Base-by-base conservation (phyloP, 768 basidiomycete genomes). In the Naematelia aurantialba region DNA sequence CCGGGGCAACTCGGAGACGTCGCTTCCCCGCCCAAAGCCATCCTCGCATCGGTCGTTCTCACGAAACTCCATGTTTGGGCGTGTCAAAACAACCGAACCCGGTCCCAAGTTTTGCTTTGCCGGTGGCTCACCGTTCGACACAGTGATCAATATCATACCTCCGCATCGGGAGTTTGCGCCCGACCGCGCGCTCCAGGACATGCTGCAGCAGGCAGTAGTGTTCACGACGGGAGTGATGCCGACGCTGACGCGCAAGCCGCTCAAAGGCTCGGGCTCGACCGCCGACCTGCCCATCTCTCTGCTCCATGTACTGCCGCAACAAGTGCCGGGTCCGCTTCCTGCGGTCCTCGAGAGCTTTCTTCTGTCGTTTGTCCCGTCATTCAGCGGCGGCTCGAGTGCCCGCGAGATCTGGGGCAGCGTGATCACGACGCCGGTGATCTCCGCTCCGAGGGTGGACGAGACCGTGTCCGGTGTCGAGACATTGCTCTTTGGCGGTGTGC, bases 181-280 rank as follows among this genome's bases (percentile, higher is more conserved):
- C 22, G 49, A 63, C 11, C 39, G 56, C 45, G 52, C 60, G 5
- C 29, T 71, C 45, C 61, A 66, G 30, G 62, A 66, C 13, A 68
- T 71, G 69, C 55, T 71, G 14, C 69, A 71, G 26, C 59, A 65
- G 53, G 48, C 65, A 2, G 62, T 71, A 0, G 56, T 68, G 3
- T 19, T 62, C 2, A 71, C 69, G 3, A 68, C 69, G 0, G 65
- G 59, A 5, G 58, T 71, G 5, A 49, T 62, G 19, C 68, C 68
- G 4, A 30, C n/a, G 34, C 52, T 70, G 19, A 50, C 62, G 3
- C 54, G 56, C 12, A 48, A 58, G 27, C 30, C 25, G 3, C 50
- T 19, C 39, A 62, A 59, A 45, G 24, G 19, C 17, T 27, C 60
- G 14, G 29, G 5, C 17, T 27, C 60, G 14, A 31, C 5, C 13